These are phyloP conservation scores for Tothia fuscella DNA, from an alignment of 2,329 filamentous ascomycete genomes.

Conservation along the genomic window DNA sequence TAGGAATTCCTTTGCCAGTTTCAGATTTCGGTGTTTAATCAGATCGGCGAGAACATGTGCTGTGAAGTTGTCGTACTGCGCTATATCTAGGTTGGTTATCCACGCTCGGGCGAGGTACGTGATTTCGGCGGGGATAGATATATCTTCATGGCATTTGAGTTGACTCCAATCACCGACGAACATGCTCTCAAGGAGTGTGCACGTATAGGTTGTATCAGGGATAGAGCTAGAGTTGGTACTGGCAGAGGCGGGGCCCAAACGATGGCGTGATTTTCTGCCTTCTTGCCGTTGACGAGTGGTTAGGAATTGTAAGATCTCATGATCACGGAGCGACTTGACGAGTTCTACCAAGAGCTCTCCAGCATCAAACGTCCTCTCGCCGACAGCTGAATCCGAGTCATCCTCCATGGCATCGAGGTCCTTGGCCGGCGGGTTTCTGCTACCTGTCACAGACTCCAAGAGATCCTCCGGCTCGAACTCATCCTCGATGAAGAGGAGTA, in stretches of 20 bases:
- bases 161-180: conserved; percentile 30
- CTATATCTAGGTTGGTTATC: conserved; percentile 28
- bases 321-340: conserved; percentile 27
- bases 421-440: background rate
- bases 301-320: conserved; percentile 23
- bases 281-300: conserved; percentile 20
- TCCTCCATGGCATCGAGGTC: conserved; percentile 1
- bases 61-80: conserved; percentile 27
- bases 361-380: conserved; percentile 49
- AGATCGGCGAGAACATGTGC: conserved; percentile 31
- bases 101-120: conserved; percentile 37
- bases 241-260: conserved; percentile 32
- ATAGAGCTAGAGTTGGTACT: background rate
- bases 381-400: background rate
- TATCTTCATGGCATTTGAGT: conserved; percentile 18
- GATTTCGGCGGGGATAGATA: conserved; percentile 21
- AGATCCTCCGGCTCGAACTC: conserved; percentile 66
- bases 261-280: conserved; percentile 18
- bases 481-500: conserved; percentile 77
- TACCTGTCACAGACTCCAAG: conserved; percentile 22
- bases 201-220: conserved; percentile 9
- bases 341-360: conserved; percentile 54
- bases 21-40: conserved; percentile 29
- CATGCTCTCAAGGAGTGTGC: conserved; percentile 27
- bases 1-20: conserved; percentile 52